Base-by-base conservation (phyloP, 768 basidiomycete species). In the Rhodosporidiobolus sp. region DNA sequence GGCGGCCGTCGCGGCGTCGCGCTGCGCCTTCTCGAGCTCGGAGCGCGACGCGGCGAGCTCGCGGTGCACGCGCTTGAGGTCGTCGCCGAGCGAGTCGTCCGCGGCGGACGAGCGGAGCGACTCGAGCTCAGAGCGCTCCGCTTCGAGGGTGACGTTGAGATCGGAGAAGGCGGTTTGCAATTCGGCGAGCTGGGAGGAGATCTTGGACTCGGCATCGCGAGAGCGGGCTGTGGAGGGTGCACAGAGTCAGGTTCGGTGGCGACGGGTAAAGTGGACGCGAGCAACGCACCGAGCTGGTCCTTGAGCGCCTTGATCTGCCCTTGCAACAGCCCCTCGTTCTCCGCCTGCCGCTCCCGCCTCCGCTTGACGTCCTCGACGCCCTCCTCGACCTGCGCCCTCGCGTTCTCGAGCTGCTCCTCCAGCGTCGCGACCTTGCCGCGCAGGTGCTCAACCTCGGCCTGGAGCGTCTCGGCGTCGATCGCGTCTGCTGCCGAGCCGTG, bases 381-480 rank as follows among this genome's bases (percentile, higher is more conserved):
- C 73, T 84, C 84, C 79, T 96, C 92, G 3, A 90, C 84, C 30
- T 86, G 84, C 4, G 84, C 85, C 49, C 81, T 77, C 8, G 79
- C 76, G 77, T 96, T 93, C 75, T 94, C 92, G 24, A 97, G 85
- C 74, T 87, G 83, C 78, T 95, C 95, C 78, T 98, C 94, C 78
- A 95, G 83, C 50, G 83, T 83, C 4, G 85, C 81, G 38, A 94
- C 85, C 80, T 89, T 90, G 78, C 86, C 87, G 79, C 92, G 89
- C 46, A 95, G 83, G 81, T 98, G 91, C 52, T 87, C 86, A n/a
- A 92, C 85, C 80, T 99, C 94, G 38, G 94, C 94, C 24, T 86
- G 87, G 20, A 97, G 86, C 22, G 87, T 89, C 80, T 98, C 94
- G 78, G 97, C 97, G 81, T 99, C 94, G 74, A 99, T 98, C 78